Percentiles rank a stretch among this genome's conserved stretches.
These are phyloP conservation scores for Vigna reflexopilosa DNA, from an alignment of 306 rosid species.

Conservation along the genomic window DNA sequence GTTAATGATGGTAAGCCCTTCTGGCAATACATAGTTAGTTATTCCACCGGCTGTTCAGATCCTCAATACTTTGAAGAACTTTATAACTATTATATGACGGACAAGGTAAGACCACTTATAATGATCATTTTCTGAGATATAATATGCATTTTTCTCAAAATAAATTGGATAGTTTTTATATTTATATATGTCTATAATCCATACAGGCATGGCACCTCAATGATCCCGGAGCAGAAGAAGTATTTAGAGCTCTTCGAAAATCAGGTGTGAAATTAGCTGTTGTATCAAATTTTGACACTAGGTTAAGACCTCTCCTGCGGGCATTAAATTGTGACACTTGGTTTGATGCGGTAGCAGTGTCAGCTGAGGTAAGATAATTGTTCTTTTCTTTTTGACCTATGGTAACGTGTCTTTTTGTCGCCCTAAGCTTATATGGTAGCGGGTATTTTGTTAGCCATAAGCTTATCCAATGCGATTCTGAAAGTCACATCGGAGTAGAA, in stretches of 20 bases:
- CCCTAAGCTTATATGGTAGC: no score
- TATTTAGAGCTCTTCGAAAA: conserved; percentile 73
- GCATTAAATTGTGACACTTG: conserved; percentile 84
- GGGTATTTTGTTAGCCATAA: not conserved
- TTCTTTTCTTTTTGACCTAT: not conserved
- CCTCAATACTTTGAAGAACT: conserved; percentile 95
- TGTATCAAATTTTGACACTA: conserved; percentile 93
- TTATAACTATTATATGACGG: conserved; percentile 80
- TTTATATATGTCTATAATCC: conserved; percentile 35
- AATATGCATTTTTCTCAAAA: not conserved
- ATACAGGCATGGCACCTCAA: conserved; percentile 93
- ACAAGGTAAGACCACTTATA: conserved; percentile 65
- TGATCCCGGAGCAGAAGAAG: conserved; percentile 84
- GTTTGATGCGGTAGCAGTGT: conserved; percentile 98
- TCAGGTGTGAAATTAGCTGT: conserved; percentile 85
- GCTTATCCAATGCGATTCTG: conserved; percentile 11
- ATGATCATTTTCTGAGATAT: conserved; percentile 7
- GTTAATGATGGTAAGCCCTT: conserved; percentile 95
- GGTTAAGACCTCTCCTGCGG: conserved; percentile 82
- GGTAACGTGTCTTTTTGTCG: no score
- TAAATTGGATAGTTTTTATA: conserved; percentile 24
- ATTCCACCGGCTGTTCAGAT: conserved; percentile 94
- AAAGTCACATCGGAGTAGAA: not conserved
- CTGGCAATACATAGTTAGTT: conserved; percentile 94
- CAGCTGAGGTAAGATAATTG: conserved; percentile 77